A percentile compares a stretch with the other conserved stretches of the same genome.
phyloP scores from a whole-genome alignment of 2,329 filamentous ascomycete species.

The Fusarium chaquense region DNA sequence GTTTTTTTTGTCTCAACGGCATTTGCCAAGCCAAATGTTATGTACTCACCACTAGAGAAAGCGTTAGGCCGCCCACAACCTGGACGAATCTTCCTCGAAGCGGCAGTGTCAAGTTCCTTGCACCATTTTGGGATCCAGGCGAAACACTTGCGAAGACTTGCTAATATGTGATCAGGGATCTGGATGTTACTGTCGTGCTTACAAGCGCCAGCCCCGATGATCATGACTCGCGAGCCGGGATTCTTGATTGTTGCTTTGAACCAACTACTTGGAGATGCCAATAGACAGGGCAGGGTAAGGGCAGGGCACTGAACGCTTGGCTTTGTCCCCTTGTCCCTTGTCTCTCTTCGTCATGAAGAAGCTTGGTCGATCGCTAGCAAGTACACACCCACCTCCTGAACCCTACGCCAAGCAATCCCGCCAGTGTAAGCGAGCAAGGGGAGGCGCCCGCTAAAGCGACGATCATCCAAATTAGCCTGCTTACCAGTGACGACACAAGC shows the following conservation, averaged over 20 bases:
- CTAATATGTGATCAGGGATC: slow-evolving; percentile 11
- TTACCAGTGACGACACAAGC: slow-evolving; percentile 41
- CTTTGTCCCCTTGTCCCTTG: slow-evolving; percentile 29
- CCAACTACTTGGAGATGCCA: slow-evolving; percentile 30
- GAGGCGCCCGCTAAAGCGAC: slow-evolving; percentile 49
- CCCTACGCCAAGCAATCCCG: slow-evolving; percentile 43
- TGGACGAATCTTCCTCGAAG: slow-evolving; percentile 14
- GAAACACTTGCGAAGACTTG: slow-evolving; percentile 24
- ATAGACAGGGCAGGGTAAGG: slow-evolving; percentile 27
- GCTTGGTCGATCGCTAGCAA: slow-evolving; percentile 44
- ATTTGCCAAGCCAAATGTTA: slow-evolving; percentile 21
- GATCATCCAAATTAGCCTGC: slow-evolving; percentile 49
- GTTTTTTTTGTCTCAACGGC: slow-evolving; percentile 37
- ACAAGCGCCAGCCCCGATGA: slow-evolving; percentile 26
- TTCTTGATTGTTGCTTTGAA: slow-evolving; percentile 37
- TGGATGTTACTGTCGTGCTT: slow-evolving; percentile 13
- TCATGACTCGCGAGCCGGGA: slow-evolving; percentile 32
- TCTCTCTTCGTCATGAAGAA: slow-evolving; percentile 39
- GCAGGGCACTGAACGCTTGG: slow-evolving; percentile 38
- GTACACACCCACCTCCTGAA: slow-evolving; percentile 33
- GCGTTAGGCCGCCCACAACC: slow-evolving; percentile 10
- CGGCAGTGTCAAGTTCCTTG: slow-evolving; percentile 1
- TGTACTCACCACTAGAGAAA: slow-evolving; percentile 16
- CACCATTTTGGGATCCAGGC: slow-evolving; percentile 5
- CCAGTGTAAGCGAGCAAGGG: slow-evolving; percentile 49